A percentile compares a stretch with the other conserved stretches of the same genome.
Evolutionary conservation across 2,329 filamentous ascomycete genomes (phyloP).

Genomic region (Fusarium duplospermum): DNA sequence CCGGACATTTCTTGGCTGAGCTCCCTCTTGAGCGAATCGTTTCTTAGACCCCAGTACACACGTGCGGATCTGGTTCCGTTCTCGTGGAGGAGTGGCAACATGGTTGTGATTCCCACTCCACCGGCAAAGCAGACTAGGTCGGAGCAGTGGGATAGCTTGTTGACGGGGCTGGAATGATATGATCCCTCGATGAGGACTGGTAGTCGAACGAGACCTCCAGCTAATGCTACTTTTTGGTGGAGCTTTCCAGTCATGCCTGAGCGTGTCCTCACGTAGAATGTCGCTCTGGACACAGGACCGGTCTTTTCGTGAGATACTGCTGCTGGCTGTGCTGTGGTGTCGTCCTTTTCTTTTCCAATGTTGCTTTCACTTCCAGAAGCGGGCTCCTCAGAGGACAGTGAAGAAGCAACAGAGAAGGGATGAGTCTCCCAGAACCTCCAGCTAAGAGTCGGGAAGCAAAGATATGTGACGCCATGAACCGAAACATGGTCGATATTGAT

Average conservation of each 20-base stretch:
- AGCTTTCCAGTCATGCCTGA: conserved; percentile 41
- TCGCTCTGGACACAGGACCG: conserved; percentile 6
- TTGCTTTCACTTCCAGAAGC: not conserved
- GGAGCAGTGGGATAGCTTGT: conserved; percentile 40
- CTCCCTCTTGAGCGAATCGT: conserved; percentile 27
- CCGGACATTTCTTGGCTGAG: conserved; percentile 23
- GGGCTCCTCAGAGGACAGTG: not conserved
- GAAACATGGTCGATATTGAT: conserved; percentile 44
- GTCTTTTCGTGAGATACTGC: not conserved
- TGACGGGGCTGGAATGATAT: conserved; percentile 37
- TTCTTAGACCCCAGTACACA: conserved; percentile 44
- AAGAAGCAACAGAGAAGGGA: conserved; percentile 48
- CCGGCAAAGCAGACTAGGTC: conserved; percentile 47
- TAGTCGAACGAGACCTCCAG: conserved; percentile 15
- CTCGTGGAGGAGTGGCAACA: conserved; percentile 42
- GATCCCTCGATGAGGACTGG: conserved; percentile 45
- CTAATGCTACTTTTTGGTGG: conserved; percentile 6
- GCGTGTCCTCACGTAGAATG: conserved; percentile 42
- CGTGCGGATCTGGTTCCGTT: conserved; percentile 20
- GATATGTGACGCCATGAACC: conserved; percentile 47
- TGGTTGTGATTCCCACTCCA: conserved; percentile 48
- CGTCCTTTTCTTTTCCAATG: not conserved
- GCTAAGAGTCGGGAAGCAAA: conserved; percentile 50
- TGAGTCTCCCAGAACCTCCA: conserved; percentile 54
- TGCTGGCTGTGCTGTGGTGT: not conserved